Evolutionary conservation across 768 basidiomycete genomes (phyloP), one percentile per base, ranked within the genome.

Genomic region (Tulasnella sp.): DNA sequence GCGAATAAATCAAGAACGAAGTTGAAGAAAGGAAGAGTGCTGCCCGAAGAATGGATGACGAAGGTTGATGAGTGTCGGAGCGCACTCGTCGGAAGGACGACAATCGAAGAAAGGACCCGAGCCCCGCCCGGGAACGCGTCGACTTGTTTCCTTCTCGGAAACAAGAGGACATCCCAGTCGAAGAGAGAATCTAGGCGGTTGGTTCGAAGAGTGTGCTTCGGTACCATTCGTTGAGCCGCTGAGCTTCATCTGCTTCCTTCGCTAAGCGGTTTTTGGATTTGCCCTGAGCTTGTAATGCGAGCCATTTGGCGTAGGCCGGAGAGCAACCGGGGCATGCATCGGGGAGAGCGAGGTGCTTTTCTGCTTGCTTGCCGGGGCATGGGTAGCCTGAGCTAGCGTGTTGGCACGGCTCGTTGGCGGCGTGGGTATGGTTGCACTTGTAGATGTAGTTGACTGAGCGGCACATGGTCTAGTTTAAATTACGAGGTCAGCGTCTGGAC

Each of bases 391-490:
- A 23, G 46, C 70, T 70, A 39, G 71, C 70, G 71, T 71, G 37
- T 40, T 26, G 61, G 77, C 77, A 77, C 26, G 77, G 26, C 55
- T 77, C 77, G 69, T 70, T 70, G 70, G 77, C 69, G 48, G 32
- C 42, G 71, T 77, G 77, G 77, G 71, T 73, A 69, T 77, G 77
- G 71, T 77, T 77, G 77, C 77, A 77, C 44, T 73, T 70, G 71
- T 77, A 77, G 77, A 77, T 72, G 77, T 77, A 77, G 70, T 72
- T 77, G 77, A 77, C 77, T 67, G 71, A 67, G 44, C 79, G 57
- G 79, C 75, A 73, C 70, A 78, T 72, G 76, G 48, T 73, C 71
- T 72, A 39, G 20, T 13, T 72, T 3, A 72, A 46, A 72, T 46
- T 40, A 72, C n/a, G 71, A 72, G 37, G 78, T 79, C 29, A 75